Conservation (phyloP, 2,329 filamentous ascomycete genomes). For the Onygenales sp. region DNA sequence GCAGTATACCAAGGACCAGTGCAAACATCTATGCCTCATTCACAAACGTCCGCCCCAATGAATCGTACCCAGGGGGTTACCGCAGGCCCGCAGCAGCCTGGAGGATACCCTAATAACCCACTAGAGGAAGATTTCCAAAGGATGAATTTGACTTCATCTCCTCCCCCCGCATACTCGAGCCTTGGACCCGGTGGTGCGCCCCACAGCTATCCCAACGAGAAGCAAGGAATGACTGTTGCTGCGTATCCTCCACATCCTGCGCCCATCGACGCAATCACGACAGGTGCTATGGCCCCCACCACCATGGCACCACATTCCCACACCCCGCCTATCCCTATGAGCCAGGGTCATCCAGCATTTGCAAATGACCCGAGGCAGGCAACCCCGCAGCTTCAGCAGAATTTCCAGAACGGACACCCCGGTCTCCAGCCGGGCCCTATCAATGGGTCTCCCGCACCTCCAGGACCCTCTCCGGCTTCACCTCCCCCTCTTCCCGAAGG, state of each 20-base stretch:
- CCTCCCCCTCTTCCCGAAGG: constrained; percentile 92
- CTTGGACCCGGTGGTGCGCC: constrained; percentile 53
- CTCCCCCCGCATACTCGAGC: constrained; percentile 91
- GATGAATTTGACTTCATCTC: constrained; percentile 69
- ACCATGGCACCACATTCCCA: constrained; percentile 13
- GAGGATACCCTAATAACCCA: constrained; percentile 53
- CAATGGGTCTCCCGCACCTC: constrained; percentile 26
- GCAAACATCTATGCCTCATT: constrained; percentile 24
- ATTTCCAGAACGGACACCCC: constrained; percentile 24
- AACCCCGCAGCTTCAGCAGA: constrained; percentile 37
- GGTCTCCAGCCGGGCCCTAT: constrained; percentile 20
- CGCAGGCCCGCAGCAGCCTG: constrained; percentile 15
- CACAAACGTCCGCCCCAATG: constrained; percentile 24
- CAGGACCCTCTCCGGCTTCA: constrained; percentile 58
- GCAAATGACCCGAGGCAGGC: constrained; percentile 63
- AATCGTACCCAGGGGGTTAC: constrained; percentile 17
- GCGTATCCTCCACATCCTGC: constrained; percentile 8
- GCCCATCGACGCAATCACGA: constrained; percentile 13
- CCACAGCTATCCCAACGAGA: constrained; percentile 66
- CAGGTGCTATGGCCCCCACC: constrained; percentile 12
- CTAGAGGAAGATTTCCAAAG: constrained; percentile 79
- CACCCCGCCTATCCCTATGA: constrained; percentile 22
- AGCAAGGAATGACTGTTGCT: constrained; percentile 37
- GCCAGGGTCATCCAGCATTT: constrained; percentile 71
- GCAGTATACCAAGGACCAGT: constrained; percentile 83